Conservation (phyloP, 306 rosid genomes). For the Medicago lupulina region DNA sequence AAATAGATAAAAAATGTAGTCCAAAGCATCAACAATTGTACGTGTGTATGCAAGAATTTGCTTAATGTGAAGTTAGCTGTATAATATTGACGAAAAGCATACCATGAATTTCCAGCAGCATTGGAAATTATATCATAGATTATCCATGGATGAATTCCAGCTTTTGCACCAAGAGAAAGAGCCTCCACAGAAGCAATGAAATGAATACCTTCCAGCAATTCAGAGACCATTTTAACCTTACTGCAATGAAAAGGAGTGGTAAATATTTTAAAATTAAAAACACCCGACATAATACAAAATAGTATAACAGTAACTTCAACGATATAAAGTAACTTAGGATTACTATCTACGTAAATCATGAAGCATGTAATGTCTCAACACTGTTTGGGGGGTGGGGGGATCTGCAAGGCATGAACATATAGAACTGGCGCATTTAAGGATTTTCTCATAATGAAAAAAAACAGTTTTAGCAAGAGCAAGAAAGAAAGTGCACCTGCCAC, state of each 20-base stretch:
- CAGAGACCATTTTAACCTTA: slow-evolving; percentile 70
- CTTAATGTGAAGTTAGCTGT: slow-evolving; percentile 13
- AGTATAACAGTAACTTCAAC: slow-evolving; percentile 20
- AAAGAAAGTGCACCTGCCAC: slow-evolving; percentile 73
- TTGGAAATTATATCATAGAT: slow-evolving; percentile 89
- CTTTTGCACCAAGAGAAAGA: slow-evolving; percentile 78
- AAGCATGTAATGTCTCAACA: slow-evolving; percentile 15
- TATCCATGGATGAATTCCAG: slow-evolving; percentile 89
- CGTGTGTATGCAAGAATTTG: neutral
- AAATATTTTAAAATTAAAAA: slow-evolving; percentile 24
- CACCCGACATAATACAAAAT: slow-evolving; percentile 29
- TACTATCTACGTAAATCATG: slow-evolving; percentile 32
- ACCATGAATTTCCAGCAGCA: slow-evolving; percentile 98
- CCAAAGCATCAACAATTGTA: slow-evolving; percentile 31
- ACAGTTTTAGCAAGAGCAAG: slow-evolving; percentile 38
- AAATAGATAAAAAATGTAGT: slow-evolving; percentile 5
- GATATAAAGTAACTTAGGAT: neutral
- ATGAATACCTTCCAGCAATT: slow-evolving; percentile 87
- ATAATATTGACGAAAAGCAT: slow-evolving; percentile 37
- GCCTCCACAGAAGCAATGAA: slow-evolving; percentile 89
- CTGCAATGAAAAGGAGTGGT: slow-evolving; percentile 53
- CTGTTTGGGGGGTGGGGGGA: neutral
- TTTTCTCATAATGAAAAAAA: slow-evolving; percentile 29
- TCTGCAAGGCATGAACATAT: slow-evolving; percentile 11
- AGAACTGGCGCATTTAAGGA: slow-evolving; percentile 23